A percentile compares a stretch with the other conserved stretches of the same genome.
These are phyloP conservation scores for Mortierella alpina DNA, from an alignment of 192 early-diverging fungal species.

Conservation along the genomic window DNA sequence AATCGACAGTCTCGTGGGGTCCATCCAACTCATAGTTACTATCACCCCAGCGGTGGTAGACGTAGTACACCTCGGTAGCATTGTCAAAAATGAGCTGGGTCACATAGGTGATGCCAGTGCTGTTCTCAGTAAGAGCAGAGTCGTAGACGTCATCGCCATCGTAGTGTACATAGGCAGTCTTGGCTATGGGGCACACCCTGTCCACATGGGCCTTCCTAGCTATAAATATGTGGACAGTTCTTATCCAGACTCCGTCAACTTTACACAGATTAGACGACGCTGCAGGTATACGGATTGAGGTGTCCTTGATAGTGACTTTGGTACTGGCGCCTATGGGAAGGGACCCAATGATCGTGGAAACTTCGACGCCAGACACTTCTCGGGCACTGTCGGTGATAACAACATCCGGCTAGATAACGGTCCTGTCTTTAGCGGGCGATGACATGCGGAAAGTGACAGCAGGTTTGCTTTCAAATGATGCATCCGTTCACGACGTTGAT, in stretches of 20 bases:
- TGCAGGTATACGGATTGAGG: not conserved
- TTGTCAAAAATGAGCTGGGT: constrained; percentile 14
- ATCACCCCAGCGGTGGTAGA: constrained; percentile 33
- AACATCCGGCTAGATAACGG: too few relatives aligned
- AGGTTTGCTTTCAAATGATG: too few relatives aligned
- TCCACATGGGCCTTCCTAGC: constrained; percentile 37
- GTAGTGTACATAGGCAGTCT: constrained; percentile 28
- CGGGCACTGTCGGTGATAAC: too few relatives aligned
- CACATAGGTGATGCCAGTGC: constrained; percentile 30
- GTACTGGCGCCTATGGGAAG: too few relatives aligned
- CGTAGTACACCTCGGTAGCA: not conserved
- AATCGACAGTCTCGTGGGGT: constrained; percentile 30
- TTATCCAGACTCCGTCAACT: constrained; percentile 35
- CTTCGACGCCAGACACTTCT: too few relatives aligned
- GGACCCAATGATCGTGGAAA: too few relatives aligned
- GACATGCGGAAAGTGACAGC: too few relatives aligned
- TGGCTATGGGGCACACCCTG: constrained; percentile 20
- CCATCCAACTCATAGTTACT: constrained; percentile 34
- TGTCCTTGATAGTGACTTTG: too few relatives aligned
- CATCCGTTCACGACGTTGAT: too few relatives aligned
- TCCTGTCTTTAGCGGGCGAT: too few relatives aligned
- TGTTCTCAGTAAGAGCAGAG: constrained; percentile 23
- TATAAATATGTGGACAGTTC: constrained; percentile 23
- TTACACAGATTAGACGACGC: constrained; percentile 4
- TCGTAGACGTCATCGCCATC: constrained; percentile 35